Evolutionary conservation across 2,329 filamentous ascomycete species (phyloP).

Genomic region (Penicillium sp.): DNA sequence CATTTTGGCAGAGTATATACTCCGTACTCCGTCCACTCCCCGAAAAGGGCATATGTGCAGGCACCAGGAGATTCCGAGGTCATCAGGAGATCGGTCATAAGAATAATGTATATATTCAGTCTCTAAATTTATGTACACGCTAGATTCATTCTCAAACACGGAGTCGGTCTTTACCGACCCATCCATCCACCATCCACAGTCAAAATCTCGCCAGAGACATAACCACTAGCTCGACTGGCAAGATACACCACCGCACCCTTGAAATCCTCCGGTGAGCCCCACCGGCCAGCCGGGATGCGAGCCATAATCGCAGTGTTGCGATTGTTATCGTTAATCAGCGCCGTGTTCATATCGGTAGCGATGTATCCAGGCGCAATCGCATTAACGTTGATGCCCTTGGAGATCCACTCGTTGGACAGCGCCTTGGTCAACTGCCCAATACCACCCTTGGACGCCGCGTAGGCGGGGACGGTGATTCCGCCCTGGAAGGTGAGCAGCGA

Average conservation of each 20-base stretch:
- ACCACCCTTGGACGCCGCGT: conserved; percentile 39
- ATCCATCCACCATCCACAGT: conserved; percentile 93
- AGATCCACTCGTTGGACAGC: conserved; percentile 57
- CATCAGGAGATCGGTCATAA: background rate
- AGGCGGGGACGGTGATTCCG: conserved; percentile 71
- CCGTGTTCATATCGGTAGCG: conserved; percentile 77
- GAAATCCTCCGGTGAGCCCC: conserved; percentile 84
- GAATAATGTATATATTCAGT: background rate
- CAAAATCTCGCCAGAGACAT: conserved; percentile 79
- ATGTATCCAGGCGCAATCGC: conserved; percentile 58
- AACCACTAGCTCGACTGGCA: conserved; percentile 73
- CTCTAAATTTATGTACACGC: background rate
- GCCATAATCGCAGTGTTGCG: conserved; percentile 73
- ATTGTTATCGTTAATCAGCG: conserved; percentile 71
- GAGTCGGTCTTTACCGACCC: conserved; percentile 62
- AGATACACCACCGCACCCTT: conserved; percentile 79
- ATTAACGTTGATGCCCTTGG: conserved; percentile 59
- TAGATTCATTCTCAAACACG: background rate
- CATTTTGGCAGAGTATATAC: too few species aligned
- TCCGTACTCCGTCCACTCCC: too few species aligned
- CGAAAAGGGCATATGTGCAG: too few species aligned
- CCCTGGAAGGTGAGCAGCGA: conserved; percentile 83
- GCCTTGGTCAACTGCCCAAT: conserved; percentile 46
- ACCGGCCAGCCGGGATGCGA: conserved; percentile 79
- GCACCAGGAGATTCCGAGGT: too few species aligned